Percentiles rank a stretch among this genome's conserved stretches.
These are phyloP conservation scores for Cystobasidium sp. DNA, from an alignment of 1,284 basidiomycete species.

Conservation along the genomic window DNA sequence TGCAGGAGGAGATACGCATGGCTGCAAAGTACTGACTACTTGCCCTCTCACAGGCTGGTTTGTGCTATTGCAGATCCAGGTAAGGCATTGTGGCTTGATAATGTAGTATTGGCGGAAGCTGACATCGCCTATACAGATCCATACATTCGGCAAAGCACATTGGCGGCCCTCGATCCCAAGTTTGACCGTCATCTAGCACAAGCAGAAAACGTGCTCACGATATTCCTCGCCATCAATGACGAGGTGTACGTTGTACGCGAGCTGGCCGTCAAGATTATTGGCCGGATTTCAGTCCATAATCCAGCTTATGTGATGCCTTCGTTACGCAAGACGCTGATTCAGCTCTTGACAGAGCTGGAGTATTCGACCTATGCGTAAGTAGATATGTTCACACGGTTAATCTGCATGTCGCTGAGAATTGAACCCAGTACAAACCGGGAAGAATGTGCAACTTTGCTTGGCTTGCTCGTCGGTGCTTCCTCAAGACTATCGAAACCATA, in stretches of 20 bases:
- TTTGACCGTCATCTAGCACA: conserved; percentile 99
- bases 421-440: conserved; percentile 74
- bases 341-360: conserved; percentile 94
- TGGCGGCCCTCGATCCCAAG: conserved; percentile 85
- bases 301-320: conserved; percentile 99
- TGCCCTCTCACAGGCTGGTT: conserved; percentile 63
- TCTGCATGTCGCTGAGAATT: background rate
- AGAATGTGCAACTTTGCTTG: conserved; percentile 86
- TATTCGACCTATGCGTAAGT: conserved; percentile 87
- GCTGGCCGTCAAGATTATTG: conserved; percentile 87
- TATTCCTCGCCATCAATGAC: conserved; percentile 98
- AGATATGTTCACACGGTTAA: too few species aligned
- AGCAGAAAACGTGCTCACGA: conserved; percentile 93
- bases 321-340: conserved; percentile 91
- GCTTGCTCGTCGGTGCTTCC: conserved; percentile 84
- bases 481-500: conserved; percentile 96
- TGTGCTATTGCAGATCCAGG: conserved; percentile 97
- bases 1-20: background rate
- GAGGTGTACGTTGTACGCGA: conserved; percentile 93
- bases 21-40: background rate
- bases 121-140: conserved; percentile 63
- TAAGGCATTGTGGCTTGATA: conserved; percentile 55
- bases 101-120: background rate
- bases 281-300: conserved; percentile 91
- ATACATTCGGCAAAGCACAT: conserved; percentile 81